Base-by-base conservation (phyloP, 768 basidiomycete genomes). In the Austroboletus eburneus region DNA sequence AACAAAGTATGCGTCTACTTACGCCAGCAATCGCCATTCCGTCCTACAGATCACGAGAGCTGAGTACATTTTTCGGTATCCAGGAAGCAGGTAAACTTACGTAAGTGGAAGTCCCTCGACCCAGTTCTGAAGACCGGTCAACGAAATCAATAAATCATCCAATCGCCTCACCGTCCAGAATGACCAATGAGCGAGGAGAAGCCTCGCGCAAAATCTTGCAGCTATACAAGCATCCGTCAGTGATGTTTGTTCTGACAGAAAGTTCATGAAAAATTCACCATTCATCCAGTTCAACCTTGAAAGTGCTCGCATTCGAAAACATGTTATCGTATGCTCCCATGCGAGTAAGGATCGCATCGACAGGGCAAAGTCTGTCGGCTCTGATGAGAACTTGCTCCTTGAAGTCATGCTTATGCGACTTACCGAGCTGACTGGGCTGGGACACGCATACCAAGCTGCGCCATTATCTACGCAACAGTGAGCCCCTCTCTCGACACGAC, bases 281-380 rank as follows among this genome's bases (percentile, higher is more conserved):
- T 78, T 99, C 96, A 63, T 98, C 96, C 46, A 99, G 72, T 63
- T 99, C 96, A 18, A 99, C 96, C 64, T 97, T 96, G 79, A 98
- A 99, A 0, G 95, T 97, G 67, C 91, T 92, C 1, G 92, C 80
- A 56, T 91, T 84, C 3, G 88, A 85, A 66, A 93, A 94, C 87
- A 95, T 92, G 61, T 93, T 93, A 59, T 98, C 95, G 62, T 97
- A 96, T 3, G 96, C 96, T 9, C 96, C 96, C 96, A 98, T 98
- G 21, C 95, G 83, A 3, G 96, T 97, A 48, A 91, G 78, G 53
- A 99, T 96, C 12, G 85, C 73, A 61, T 99, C 94, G 2, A 96
- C 81, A 2, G 96, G 91, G 50, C 85, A 87, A 39, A 99, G 62
- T 29, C 91, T 92, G 21, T 36, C 27, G 9, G 43, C 30, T 22